Conservation (phyloP, 257 asterid genomes). For the Nicotiana knightiana region DNA sequence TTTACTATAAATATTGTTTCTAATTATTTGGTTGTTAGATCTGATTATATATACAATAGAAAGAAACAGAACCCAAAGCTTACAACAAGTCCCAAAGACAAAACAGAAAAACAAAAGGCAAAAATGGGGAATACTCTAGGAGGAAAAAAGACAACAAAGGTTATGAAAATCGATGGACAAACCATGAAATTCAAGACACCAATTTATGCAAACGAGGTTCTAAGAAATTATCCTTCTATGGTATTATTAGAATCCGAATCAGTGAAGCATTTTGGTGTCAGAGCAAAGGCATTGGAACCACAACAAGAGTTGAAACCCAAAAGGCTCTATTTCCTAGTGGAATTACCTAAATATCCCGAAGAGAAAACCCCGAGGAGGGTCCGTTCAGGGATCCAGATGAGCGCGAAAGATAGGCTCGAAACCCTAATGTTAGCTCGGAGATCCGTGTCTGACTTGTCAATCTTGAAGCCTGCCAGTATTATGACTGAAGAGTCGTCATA, state of each 20-base stretch:
- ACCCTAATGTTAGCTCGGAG: slow-evolving; percentile 73
- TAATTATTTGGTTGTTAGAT: not conserved
- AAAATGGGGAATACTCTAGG: slow-evolving; percentile 75
- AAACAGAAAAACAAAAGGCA: not conserved
- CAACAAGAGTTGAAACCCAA: slow-evolving; percentile 65
- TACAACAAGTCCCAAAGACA: not conserved
- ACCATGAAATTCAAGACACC: slow-evolving; percentile 58
- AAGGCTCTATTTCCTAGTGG: slow-evolving; percentile 67
- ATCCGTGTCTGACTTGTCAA: slow-evolving; percentile 64
- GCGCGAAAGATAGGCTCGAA: slow-evolving; percentile 90
- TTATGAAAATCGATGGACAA: slow-evolving; percentile 78
- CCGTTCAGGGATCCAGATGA: slow-evolving; percentile 82
- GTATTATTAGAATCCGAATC: slow-evolving; percentile 75
- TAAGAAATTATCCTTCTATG: slow-evolving; percentile 51
- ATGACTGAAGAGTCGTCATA: slow-evolving; percentile 14
- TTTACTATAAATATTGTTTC: too few species aligned
- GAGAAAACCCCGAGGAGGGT: slow-evolving; percentile 51
- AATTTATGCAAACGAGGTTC: slow-evolving; percentile 48
- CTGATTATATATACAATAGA: not conserved
- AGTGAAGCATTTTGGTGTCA: slow-evolving; percentile 66
- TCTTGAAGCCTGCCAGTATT: slow-evolving; percentile 47
- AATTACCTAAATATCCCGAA: slow-evolving; percentile 55
- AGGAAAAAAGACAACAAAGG: slow-evolving; percentile 49
- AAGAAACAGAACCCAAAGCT: not conserved
- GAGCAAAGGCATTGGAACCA: slow-evolving; percentile 79